Evolutionary conservation across 129 eudicot genomes (phyloP), one percentile per base, ranked within the genome.

Genomic region (Artemisia tridentata): DNA sequence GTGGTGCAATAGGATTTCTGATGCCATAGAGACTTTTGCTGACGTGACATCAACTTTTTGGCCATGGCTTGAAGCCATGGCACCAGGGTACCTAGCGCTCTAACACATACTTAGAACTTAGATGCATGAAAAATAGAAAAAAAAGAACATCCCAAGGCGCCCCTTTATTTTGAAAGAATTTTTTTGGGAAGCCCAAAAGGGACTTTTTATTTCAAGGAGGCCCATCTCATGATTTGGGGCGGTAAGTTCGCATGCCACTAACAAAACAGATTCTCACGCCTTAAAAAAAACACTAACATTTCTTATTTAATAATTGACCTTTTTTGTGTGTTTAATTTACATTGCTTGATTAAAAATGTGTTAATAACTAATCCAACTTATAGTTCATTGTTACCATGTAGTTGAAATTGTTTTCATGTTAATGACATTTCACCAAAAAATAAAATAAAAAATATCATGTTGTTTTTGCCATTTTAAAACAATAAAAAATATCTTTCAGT

Each of bases 231-330:
- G 77, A 78, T 79, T 80, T 77, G 23, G 74, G 82, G 72, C 67
- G 69, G 29, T 63, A 72, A 72, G 72, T 63, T 84, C 29, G 84
- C 80, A 72, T 80, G 88, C 85, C 79, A 79, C 73, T 70, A 81
- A 65, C 67, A 63, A 80, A 78, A 71, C 79, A 80, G 81, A 84
- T 80, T 84, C 83, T 62, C 88, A 81, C 81, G 83, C 88, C 79
- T 80, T 62, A 72, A 53, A 72, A 71, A 58, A 41, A 72, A 62
- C 43, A 71, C 57, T 43, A 63, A 41, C 71, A 60, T 43, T 75
- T 78, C 50, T 45, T 25, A 21, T 67, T 27, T 50, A 49, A 49
- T 49, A 55, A 19, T 57, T 57, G 5, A 57, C 63, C 31, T 3
- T 57, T 20, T 57, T 0, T 20, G 14, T 55, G 18, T 17, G 19